phyloP scores from a whole-genome alignment of 306 rosid species.

The Malus orientalis region DNA sequence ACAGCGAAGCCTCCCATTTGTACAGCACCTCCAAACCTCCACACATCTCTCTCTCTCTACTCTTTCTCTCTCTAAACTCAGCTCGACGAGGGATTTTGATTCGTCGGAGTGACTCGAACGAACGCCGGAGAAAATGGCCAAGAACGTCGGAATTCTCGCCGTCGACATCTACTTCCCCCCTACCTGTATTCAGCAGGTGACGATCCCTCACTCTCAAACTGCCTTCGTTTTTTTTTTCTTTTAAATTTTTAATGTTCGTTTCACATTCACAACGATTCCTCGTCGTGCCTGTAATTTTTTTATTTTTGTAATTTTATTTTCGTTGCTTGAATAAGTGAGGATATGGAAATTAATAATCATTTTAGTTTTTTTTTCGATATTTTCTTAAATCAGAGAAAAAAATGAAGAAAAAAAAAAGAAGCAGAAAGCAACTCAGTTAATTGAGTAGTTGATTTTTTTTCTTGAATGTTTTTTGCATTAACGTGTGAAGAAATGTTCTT shows the following conservation, averaged over 20 bases:
- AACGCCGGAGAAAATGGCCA: constrained; percentile 45
- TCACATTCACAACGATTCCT: not conserved
- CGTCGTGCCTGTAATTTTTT: not conserved
- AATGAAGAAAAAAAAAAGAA: not conserved
- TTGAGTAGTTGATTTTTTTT: not conserved
- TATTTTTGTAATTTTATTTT: not conserved
- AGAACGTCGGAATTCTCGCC: constrained; percentile 91
- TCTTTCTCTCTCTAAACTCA: not conserved
- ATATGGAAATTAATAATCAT: not conserved
- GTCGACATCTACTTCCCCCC: constrained; percentile 92
- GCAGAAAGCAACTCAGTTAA: not conserved
- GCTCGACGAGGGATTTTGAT: not conserved
- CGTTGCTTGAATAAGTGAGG: not conserved
- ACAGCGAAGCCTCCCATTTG: not conserved
- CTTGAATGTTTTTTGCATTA: not conserved
- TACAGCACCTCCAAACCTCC: constrained; percentile 2
- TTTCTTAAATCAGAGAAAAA: not conserved
- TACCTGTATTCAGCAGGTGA: constrained; percentile 74
- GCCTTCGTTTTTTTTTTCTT: not conserved
- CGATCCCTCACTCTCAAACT: not conserved
- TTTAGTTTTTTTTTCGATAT: not conserved
- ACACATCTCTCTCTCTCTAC: not conserved
- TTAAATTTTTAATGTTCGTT: not conserved
- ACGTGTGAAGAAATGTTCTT: not conserved
- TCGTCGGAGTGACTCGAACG: not conserved